Conservation (phyloP, 192 early-diverging fungal genomes). For the Oehlia diaphana region DNA sequence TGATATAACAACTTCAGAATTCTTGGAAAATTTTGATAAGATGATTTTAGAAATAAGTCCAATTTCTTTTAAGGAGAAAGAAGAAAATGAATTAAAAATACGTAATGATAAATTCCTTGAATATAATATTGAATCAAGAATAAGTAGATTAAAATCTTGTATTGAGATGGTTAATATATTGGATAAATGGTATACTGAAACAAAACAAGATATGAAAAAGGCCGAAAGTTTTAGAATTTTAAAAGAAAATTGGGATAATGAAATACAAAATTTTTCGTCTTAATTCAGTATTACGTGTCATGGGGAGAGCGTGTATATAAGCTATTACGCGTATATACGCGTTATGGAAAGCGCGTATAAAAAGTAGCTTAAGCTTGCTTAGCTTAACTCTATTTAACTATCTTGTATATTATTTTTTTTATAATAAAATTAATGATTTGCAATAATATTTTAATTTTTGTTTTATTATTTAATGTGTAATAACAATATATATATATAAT, state of each 20-base stretch:
- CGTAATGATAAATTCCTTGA: neutral
- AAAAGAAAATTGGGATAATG: neutral
- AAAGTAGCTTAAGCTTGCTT: too few relatives aligned
- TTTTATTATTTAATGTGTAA: neutral
- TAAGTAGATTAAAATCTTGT: neutral
- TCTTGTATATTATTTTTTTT: too few relatives aligned
- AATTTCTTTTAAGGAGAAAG: neutral
- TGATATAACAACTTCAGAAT: constrained; percentile 17
- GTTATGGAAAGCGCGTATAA: too few relatives aligned
- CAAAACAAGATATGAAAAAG: neutral
- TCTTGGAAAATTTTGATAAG: neutral
- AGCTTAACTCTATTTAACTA: too few relatives aligned
- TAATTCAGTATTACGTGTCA: too few relatives aligned
- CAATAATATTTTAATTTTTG: too few relatives aligned
- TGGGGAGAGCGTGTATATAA: too few relatives aligned
- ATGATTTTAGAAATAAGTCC: neutral
- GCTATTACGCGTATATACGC: too few relatives aligned
- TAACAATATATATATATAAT: neutral
- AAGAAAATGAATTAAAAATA: neutral
- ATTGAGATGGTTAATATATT: neutral
- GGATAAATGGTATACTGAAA: neutral
- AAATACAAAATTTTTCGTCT: too few relatives aligned
- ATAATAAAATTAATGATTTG: too few relatives aligned
- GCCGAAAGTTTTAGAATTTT: constrained; percentile 7
- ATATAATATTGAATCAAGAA: neutral